These are phyloP conservation scores for Aspergillus ellipticus DNA, from an alignment of 495 filamentous ascomycete genomes.

Conservation along the genomic window DNA sequence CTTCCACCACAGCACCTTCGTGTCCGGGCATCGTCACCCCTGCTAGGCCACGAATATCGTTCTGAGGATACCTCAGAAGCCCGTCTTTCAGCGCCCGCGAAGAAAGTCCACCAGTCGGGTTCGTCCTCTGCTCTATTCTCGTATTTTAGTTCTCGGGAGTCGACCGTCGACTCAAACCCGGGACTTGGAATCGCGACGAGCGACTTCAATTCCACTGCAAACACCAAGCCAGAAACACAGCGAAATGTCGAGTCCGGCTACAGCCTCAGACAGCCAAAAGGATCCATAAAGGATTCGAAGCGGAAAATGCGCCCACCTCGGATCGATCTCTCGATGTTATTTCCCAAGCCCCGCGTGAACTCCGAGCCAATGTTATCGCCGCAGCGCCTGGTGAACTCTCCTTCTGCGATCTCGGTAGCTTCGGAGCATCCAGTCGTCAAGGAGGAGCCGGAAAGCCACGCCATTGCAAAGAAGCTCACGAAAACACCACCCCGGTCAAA, in stretches of 20 bases:
- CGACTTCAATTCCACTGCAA: neutral
- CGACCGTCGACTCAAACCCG: conserved; percentile 11
- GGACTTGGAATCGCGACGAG: neutral
- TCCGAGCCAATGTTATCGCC: conserved; percentile 39
- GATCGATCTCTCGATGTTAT: conserved; percentile 45
- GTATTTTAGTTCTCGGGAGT: conserved; percentile 35
- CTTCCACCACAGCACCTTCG: conserved; percentile 32
- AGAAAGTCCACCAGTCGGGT: conserved; percentile 33
- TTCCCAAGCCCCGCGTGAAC: conserved; percentile 40
- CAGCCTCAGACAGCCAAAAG: conserved; percentile 22
- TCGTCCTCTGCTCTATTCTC: conserved; percentile 37
- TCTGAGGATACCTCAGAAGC: conserved; percentile 22
- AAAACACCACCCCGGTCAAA: conserved; percentile 25
- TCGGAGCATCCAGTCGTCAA: conserved; percentile 26
- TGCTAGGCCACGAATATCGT: conserved; percentile 37
- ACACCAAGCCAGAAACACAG: neutral
- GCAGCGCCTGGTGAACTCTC: conserved; percentile 43
- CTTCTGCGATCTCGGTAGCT: conserved; percentile 37
- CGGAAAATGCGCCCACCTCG: conserved; percentile 39
- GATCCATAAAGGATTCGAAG: conserved; percentile 33
- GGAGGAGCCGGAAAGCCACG: conserved; percentile 12
- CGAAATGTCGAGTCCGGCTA: conserved; percentile 21
- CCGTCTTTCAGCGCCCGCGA: conserved; percentile 25
- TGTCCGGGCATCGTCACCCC: conserved; percentile 42
- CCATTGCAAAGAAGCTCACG: conserved; percentile 21